Evolutionary conservation across 1,139 yeast genomes (phyloP), one percentile per base, ranked within the genome.

Genomic region (Nakaseomyces uthaithaninus): DNA sequence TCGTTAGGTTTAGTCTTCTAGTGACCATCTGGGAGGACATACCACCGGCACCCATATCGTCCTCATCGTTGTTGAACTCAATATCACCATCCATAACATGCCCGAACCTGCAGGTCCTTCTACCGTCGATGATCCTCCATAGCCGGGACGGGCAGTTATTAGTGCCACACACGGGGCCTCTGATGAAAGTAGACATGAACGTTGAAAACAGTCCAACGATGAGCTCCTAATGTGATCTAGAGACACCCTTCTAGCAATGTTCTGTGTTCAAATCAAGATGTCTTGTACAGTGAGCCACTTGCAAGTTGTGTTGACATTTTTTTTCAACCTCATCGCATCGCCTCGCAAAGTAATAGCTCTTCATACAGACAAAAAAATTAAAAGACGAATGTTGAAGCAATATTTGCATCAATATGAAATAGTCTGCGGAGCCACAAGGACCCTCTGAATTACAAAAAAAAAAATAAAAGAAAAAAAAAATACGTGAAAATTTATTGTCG

Each of bases 141-240:
- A 80, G 71, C 37, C 77, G 65, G 1, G 95, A 83, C 4, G 82
- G 75, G 63, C 98, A 91, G 66, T 91, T 89, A 48, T 82, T 89
- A 3, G 79, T 77, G 2, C 96, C 96, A 68, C 98, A 91, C 10
- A 80, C 64, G 5, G 85, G 81, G 2, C 97, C 97, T 50, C 75
- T 66, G 37, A 69, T 67, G 44, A 45, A 59, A 4, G 60, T 52
- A 2, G 62, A 57, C 62, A 58, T 55, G 4, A 3, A 30, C n/a
- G 14, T n/a, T 26, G 9, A 9, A 26, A 26, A 26, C 6, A 26
- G 14, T 10, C n/a, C 6, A 12, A 26, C 6, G 7, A 9, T 26
- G 28, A 10, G 9, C 14, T 8, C 28, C n/a, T 26, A 26, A 8
- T 11, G 25, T 11, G 25, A 22, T 22, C 25, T 8, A 22, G 25